Percentiles rank a stretch among this genome's conserved stretches.
Evolutionary conservation across 2,329 filamentous ascomycete species (phyloP).

Genomic region (Ophiocordyceps camponoti-leonardi): DNA sequence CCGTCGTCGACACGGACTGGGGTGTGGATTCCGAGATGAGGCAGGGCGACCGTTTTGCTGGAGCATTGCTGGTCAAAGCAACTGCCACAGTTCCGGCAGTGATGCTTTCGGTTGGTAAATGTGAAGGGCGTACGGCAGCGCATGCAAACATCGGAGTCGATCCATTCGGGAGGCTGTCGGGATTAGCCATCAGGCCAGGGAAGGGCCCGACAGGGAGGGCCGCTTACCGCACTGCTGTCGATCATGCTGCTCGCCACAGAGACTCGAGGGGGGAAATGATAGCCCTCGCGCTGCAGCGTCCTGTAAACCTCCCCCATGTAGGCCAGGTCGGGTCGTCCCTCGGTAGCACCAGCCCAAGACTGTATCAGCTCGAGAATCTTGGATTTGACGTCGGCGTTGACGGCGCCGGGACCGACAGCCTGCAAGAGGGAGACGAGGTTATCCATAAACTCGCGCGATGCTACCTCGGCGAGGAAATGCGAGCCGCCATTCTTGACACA

Average conservation of each 20-base stretch:
- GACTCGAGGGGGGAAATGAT: conserved; percentile 71
- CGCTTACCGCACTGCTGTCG: conserved; percentile 76
- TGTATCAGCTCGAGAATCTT: conserved; percentile 93
- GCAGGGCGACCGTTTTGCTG: conserved; percentile 70
- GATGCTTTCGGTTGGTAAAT: conserved; percentile 96
- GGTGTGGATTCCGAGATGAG: conserved; percentile 82
- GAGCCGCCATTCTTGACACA: conserved; percentile 96
- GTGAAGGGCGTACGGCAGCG: conserved; percentile 89
- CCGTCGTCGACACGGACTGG: conserved; percentile 92
- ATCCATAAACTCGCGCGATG: conserved; percentile 96
- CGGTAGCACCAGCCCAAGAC: conserved; percentile 78
- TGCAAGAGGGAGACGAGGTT: conserved; percentile 83
- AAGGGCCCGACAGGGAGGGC: background rate
- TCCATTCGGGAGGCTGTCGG: conserved; percentile 82
- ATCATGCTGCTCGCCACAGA: conserved; percentile 94
- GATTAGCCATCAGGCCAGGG: background rate
- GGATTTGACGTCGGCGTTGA: conserved; percentile 70
- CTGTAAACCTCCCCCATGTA: conserved; percentile 85
- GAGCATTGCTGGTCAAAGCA: conserved; percentile 96
- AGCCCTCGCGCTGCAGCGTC: conserved; percentile 68
- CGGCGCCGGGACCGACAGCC: conserved; percentile 52
- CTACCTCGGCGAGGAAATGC: conserved; percentile 90
- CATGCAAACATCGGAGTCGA: conserved; percentile 97
- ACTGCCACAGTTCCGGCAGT: conserved; percentile 94
- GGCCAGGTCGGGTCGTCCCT: conserved; percentile 63